A percentile compares a stretch with the other conserved stretches of the same genome.
These are phyloP conservation scores for Pseudocercospora vitis DNA, from an alignment of 2,329 filamentous ascomycete species.

Conservation along the genomic window DNA sequence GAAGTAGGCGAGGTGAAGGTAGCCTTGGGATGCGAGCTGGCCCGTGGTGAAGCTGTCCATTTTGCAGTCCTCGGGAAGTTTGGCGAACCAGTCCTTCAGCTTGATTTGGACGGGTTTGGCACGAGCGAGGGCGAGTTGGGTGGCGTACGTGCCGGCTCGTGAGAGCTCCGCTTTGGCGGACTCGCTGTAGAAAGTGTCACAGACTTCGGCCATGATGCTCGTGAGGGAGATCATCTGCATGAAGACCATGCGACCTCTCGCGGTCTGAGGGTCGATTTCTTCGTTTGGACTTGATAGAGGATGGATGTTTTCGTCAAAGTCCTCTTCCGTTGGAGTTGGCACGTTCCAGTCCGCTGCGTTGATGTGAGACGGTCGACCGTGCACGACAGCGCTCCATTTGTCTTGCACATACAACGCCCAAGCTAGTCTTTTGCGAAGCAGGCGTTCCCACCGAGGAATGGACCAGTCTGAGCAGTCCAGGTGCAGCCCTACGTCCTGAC, in stretches of 20 bases:
- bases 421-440: constrained; percentile 77
- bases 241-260: constrained; percentile 69
- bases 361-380: constrained; percentile 80
- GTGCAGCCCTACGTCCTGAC: constrained; percentile 84
- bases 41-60: constrained; percentile 58
- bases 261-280: constrained; percentile 61
- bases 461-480: constrained; percentile 85
- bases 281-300: constrained; percentile 42
- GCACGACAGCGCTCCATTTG: constrained; percentile 83
- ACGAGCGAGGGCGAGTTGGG: constrained; percentile 69
- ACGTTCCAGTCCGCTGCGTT: constrained; percentile 75
- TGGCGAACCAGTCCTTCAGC: constrained; percentile 78
- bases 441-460: constrained; percentile 83
- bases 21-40: constrained; percentile 52
- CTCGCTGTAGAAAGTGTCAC: constrained; percentile 79
- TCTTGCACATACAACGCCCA: constrained; percentile 96
- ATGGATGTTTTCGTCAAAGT: constrained; percentile 69
- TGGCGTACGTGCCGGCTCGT: constrained; percentile 67
- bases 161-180: constrained; percentile 69
- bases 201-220: constrained; percentile 73
- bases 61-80: constrained; percentile 61
- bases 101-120: constrained; percentile 81
- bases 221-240: constrained; percentile 74
- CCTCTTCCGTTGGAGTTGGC: constrained; percentile 60
- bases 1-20: constrained; percentile 88